Base-by-base conservation (phyloP, 208 protist species). In the Trypanosoma congolense region DNA sequence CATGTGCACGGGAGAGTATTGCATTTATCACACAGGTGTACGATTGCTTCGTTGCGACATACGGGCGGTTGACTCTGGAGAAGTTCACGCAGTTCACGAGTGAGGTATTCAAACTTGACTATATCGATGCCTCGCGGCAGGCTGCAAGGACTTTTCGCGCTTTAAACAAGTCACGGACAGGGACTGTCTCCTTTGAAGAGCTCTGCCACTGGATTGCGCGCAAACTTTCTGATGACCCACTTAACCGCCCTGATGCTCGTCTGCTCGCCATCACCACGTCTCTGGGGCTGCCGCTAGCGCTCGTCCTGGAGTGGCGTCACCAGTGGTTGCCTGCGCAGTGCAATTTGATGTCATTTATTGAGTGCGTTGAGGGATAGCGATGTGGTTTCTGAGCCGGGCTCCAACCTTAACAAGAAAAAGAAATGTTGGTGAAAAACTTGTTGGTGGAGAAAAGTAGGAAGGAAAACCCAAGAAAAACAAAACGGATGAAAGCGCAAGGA, bases 181-280 rank as follows among this genome's bases (percentile, higher is more conserved):
- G 83, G 18, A 75, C 73, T 52, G 86, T 94, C 55, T 83, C 68
- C 16, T 91, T 83, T 56, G 87, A 94, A 58, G 87, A 94, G 63
- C 57, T 94, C 16, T 94, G 87, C 50, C 59, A 73, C 5, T 94
- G 83, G 83, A 67, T 94, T 60, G 87, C 82, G 12, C 77, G 81
- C 9, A 89, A 90, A 63, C 69, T 94, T 6, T 90, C 80, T 49
- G 83, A 75, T 42, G 80, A 83, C 26, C 70, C 66, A 51, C 79
- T 80, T 28, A 22, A 72, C 16, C 64, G 72, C 14, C 87, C 87
- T 0, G 77, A 94, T 44, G 71, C 71, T 36, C 87, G 89, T 35
- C 53, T 94, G 16, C 25, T 89, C 12, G 74, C 80, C 2, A 83
- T 76, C 12, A 61, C 72, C 49, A 90, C 83, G 78, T 88, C 81